A percentile compares a stretch with the other conserved stretches of the same genome.
These are phyloP conservation scores for Castanospermum australe DNA, from an alignment of 306 rosid genomes.

Conservation along the genomic window DNA sequence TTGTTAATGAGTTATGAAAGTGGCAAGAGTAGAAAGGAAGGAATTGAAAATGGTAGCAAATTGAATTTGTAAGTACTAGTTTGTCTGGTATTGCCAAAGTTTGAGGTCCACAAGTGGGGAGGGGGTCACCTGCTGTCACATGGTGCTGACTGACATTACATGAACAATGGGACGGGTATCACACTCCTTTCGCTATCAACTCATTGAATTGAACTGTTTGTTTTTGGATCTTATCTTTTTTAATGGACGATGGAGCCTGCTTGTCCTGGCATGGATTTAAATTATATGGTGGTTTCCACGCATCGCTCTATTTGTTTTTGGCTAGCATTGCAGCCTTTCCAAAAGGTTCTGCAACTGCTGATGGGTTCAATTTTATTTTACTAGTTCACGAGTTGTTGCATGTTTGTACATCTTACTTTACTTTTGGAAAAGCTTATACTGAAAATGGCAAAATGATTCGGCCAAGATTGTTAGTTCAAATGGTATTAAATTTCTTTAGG, in stretches of 20 bases:
- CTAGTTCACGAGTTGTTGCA: conserved; percentile 9
- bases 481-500: no score
- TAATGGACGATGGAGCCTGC: conserved; percentile 25
- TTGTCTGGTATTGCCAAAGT: conserved; percentile 21
- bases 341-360: conserved; percentile 8
- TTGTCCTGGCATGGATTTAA: conserved; percentile 23
- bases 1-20: neutral
- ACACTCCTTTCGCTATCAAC: conserved; percentile 42
- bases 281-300: conserved; percentile 4
- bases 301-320: conserved; percentile 22
- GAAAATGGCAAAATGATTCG: no score
- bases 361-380: conserved; percentile 23
- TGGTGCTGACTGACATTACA: conserved; percentile 39
- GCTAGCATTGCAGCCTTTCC: conserved; percentile 28
- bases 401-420: no score
- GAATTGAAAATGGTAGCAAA: neutral
- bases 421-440: no score
- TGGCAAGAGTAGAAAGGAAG: neutral
- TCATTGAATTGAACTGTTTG: conserved; percentile 17
- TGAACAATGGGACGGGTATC: conserved; percentile 26
- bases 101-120: conserved; percentile 33
- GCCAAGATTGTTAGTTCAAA: no score
- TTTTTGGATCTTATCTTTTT: neutral
- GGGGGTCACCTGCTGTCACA: conserved; percentile 45
- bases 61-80: neutral